Percentiles rank a stretch among this genome's conserved stretches.
Evolutionary conservation across 2,329 filamentous ascomycete genomes (phyloP).

Genomic region (Gaeumannomyces tritici): DNA sequence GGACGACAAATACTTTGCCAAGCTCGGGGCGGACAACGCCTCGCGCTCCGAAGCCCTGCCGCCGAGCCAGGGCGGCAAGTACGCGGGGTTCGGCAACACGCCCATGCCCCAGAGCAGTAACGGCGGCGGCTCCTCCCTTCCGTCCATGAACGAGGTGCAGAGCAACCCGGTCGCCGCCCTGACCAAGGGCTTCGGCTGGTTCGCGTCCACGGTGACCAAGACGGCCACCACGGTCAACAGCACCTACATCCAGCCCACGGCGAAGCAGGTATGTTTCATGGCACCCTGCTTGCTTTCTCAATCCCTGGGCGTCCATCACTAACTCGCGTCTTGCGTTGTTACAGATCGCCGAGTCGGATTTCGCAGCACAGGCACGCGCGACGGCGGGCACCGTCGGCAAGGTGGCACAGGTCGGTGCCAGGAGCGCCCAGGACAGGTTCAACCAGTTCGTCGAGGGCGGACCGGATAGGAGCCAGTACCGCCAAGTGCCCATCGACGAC

Average conservation of each 20-base stretch:
- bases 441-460: constrained; percentile 77
- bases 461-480: constrained; percentile 16
- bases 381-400: constrained; percentile 58
- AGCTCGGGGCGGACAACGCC: constrained; percentile 76
- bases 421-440: constrained; percentile 69
- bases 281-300: neutral
- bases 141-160: constrained; percentile 78
- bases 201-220: constrained; percentile 78
- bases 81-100: constrained; percentile 78
- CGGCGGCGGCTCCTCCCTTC: constrained; percentile 33
- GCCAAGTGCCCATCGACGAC: constrained; percentile 39
- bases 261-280: constrained; percentile 59
- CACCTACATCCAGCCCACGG: constrained; percentile 84
- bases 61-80: constrained; percentile 89
- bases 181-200: constrained; percentile 91
- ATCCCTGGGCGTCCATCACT: neutral
- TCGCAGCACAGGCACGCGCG: constrained; percentile 56
- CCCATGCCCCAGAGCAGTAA: constrained; percentile 41
- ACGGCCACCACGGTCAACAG: constrained; percentile 88
- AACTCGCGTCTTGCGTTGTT: neutral
- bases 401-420: constrained; percentile 59
- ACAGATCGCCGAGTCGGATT: constrained; percentile 70
- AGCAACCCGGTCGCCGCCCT: constrained; percentile 82
- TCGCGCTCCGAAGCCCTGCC: constrained; percentile 62
- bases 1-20: constrained; percentile 85